Base-by-base conservation (phyloP, 192 early-diverging fungal genomes). In the Pilaira anomala region DNA sequence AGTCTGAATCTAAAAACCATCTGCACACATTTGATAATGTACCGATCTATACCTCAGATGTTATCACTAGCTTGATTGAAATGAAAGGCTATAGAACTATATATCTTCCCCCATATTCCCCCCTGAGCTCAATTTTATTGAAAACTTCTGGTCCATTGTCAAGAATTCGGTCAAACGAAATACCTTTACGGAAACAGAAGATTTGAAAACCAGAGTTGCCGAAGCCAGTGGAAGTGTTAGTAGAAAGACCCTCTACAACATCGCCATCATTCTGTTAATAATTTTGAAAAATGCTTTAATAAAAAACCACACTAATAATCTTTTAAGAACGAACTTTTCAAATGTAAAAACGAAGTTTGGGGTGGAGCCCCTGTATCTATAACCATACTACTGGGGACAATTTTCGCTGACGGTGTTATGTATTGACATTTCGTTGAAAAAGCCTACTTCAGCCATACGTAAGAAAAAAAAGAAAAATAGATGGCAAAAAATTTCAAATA, bases 121-220 rank as follows among this genome's bases (percentile, higher is more conserved):
- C n/a, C 26, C 54, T 19, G 55, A 58, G 45, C 64, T 66, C 25
- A 66, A 58, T 41, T 54, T 54, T 12, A 58, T 50, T 40, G 65
- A 66, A 42, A 48, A 66, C 13, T 66, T 49, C 42, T 66, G 65
- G 65, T 49, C 55, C 39, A 58, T 59, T 24, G 42, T 66, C 30
- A 58, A 57, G 28, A 26, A 33, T 18, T 30, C 54, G 42, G 52
- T 33, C 7, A 52, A 52, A 8, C 25, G 25, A 54, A 21, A 7
- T 54, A 2, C 29, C 5, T 54, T 54, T 54, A 19, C 18, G 16
- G 52, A 54, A 28, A 33, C 52, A n/a, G 52, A 54, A 26, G 52
- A 33, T 16, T 54, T 33, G 52, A 54, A 54, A 54, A 54, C 52
- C 25, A 54, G 52, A 54, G 30, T 54, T 54, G 25, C 28, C 52